Percentiles rank a stretch among this genome's conserved stretches.
Conservation (phyloP, 495 filamentous ascomycete genomes). For the Neurospora sp. region DNA sequence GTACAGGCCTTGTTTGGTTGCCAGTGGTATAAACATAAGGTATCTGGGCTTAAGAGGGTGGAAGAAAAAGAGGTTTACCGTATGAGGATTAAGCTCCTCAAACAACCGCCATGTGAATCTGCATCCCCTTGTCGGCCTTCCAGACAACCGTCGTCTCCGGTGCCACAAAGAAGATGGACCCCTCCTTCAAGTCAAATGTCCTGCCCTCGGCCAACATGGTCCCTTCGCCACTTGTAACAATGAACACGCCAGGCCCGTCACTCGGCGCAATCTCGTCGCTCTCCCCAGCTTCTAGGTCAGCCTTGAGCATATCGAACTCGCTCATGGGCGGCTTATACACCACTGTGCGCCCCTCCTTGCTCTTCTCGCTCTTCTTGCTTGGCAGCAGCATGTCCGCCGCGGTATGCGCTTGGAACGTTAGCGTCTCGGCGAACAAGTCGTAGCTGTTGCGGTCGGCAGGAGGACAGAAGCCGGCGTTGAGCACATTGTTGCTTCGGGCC, state of each 20-base stretch:
- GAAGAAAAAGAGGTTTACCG: background rate
- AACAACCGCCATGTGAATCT: conserved; percentile 42
- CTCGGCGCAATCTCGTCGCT: conserved; percentile 47
- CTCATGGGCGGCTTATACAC: conserved; percentile 59
- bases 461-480: conserved; percentile 68
- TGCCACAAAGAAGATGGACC: conserved; percentile 61
- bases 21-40: background rate
- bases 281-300: conserved; percentile 45
- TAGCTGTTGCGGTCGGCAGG: conserved; percentile 49
- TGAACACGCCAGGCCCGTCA: conserved; percentile 54
- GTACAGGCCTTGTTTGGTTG: background rate
- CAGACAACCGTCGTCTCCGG: conserved; percentile 45
- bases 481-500: conserved; percentile 71
- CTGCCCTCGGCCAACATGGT: conserved; percentile 45
- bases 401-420: conserved; percentile 54
- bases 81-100: background rate
- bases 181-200: conserved; percentile 47
- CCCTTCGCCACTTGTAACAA: conserved; percentile 54
- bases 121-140: conserved; percentile 38
- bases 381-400: conserved; percentile 43
- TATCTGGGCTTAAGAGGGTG: background rate
- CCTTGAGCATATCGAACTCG: conserved; percentile 62
- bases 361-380: conserved; percentile 38
- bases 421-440: conserved; percentile 49
- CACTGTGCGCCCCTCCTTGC: conserved; percentile 48